These are phyloP conservation scores for Epicoccum nigrum DNA, from an alignment of 2,329 filamentous ascomycete species.

Conservation along the genomic window DNA sequence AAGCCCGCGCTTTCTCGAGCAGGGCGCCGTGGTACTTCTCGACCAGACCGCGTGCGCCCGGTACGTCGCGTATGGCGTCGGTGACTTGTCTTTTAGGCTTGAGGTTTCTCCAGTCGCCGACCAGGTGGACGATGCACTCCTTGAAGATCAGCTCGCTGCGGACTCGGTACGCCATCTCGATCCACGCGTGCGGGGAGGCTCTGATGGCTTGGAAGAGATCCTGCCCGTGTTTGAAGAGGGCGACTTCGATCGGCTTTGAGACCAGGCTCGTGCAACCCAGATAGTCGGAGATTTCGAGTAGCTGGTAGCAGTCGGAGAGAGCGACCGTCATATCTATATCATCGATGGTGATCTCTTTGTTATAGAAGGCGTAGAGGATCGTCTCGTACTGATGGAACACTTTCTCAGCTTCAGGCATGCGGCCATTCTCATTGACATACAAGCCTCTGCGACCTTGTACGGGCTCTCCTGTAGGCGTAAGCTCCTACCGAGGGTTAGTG, in stretches of 20 bases:
- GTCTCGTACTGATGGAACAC: constrained; percentile 49
- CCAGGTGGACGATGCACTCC: constrained; percentile 54
- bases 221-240: constrained; percentile 56
- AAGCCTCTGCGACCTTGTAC: constrained; percentile 23
- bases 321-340: constrained; percentile 48
- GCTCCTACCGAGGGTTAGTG: constrained; percentile 33
- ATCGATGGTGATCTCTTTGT: constrained; percentile 49
- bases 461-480: constrained; percentile 43
- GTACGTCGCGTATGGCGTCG: constrained; percentile 26
- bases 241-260: constrained; percentile 54
- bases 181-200: constrained; percentile 53
- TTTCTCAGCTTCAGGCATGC: constrained; percentile 31
- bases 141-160: constrained; percentile 54
- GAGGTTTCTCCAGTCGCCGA: constrained; percentile 49
- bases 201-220: constrained; percentile 54
- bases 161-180: constrained; percentile 54
- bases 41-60: constrained; percentile 36
- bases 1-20: constrained; percentile 31
- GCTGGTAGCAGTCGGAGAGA: constrained; percentile 49
- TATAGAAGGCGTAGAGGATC: constrained; percentile 57
- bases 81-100: constrained; percentile 7
- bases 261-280: constrained; percentile 53
- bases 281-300: constrained; percentile 55
- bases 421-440: constrained; percentile 46
- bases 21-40: constrained; percentile 40